A percentile compares a stretch with the other conserved stretches of the same genome.
Evolutionary conservation across 1,284 basidiomycete genomes (phyloP).

Genomic region (Flammula alnicola): DNA sequence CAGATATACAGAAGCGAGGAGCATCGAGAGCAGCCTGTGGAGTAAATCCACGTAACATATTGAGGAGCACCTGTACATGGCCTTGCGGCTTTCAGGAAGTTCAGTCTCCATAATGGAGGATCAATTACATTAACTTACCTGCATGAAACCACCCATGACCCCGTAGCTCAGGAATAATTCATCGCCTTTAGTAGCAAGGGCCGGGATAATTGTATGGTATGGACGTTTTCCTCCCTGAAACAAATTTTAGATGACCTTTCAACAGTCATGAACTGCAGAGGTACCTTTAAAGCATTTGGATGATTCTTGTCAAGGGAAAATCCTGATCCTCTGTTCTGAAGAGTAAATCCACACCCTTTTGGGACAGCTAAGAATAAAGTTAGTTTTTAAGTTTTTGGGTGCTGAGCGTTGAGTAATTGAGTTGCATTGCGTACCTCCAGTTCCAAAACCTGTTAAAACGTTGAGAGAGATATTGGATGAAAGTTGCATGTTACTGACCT

Average conservation of each 20-base stretch:
- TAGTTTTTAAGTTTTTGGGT: too few relatives aligned
- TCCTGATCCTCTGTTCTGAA: slow-evolving; percentile 91
- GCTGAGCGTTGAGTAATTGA: slow-evolving; percentile 7
- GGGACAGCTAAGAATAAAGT: slow-evolving; percentile 80
- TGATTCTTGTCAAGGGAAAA: slow-evolving; percentile 84
- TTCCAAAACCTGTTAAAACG: slow-evolving; percentile 65
- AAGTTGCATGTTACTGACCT: slow-evolving; percentile 48
- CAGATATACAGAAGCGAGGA: slow-evolving; percentile 94
- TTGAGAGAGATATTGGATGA: neutral
- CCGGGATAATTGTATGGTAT: slow-evolving; percentile 96
- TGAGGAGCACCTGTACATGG: slow-evolving; percentile 92
- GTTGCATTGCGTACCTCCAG: slow-evolving; percentile 54
- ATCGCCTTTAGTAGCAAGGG: slow-evolving; percentile 80
- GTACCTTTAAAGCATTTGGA: slow-evolving; percentile 77
- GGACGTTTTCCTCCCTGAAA: slow-evolving; percentile 82
- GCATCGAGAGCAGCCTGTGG: slow-evolving; percentile 89
- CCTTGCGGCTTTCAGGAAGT: slow-evolving; percentile 71
- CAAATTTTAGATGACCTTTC: neutral
- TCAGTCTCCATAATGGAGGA: neutral
- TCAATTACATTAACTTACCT: slow-evolving; percentile 39
- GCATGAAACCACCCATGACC: slow-evolving; percentile 97
- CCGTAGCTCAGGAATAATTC: slow-evolving; percentile 91
- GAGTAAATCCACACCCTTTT: slow-evolving; percentile 91
- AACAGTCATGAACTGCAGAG: neutral
- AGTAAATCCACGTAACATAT: slow-evolving; percentile 85